These are phyloP conservation scores for Cryptococcus sp. DNA, from an alignment of 1,284 basidiomycete species.

Conservation along the genomic window DNA sequence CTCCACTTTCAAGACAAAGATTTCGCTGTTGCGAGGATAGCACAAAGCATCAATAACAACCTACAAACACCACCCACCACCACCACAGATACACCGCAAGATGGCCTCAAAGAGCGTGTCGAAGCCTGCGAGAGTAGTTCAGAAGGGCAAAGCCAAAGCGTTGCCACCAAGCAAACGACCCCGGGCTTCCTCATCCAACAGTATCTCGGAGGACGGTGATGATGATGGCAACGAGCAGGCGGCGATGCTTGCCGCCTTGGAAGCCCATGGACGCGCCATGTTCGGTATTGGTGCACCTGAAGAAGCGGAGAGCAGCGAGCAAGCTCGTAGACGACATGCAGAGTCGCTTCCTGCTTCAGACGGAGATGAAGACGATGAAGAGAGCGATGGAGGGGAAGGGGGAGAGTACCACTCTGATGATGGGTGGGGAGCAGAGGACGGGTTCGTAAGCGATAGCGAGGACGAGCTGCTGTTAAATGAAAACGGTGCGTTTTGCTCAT, in stretches of 20 bases:
- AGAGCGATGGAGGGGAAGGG: slow-evolving; percentile 29
- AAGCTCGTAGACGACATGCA: slow-evolving; percentile 3
- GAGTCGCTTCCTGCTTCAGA: slow-evolving; percentile 1
- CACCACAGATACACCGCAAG: no score
- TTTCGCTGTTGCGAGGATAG: no score
- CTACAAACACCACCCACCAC: no score
- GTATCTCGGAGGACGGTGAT: slow-evolving; percentile 2
- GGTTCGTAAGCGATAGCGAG: slow-evolving; percentile 44
- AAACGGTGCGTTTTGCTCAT: slow-evolving; percentile 3
- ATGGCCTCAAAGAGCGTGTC: no score
- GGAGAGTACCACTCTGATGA: slow-evolving; percentile 42
- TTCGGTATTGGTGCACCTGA: slow-evolving; percentile 33
- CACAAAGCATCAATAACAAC: no score
- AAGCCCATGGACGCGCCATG: slow-evolving; percentile 49
- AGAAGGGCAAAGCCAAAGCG: slow-evolving; percentile 9
- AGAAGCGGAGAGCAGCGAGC: slow-evolving; percentile 35
- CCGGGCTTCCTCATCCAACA: neutral
- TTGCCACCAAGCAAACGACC: slow-evolving; percentile 7
- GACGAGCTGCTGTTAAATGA: slow-evolving; percentile 28
- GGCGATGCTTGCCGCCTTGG: slow-evolving; percentile 49
- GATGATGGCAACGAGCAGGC: slow-evolving; percentile 27
- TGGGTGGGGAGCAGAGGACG: slow-evolving; percentile 46
- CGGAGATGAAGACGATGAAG: slow-evolving; percentile 21
- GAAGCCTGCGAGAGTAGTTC: no score
- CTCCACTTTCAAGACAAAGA: no score